Percentiles rank a stretch among this genome's conserved stretches.
Conservation (phyloP, 75 land plant genomes). For the Cryptomeria japonica region DNA sequence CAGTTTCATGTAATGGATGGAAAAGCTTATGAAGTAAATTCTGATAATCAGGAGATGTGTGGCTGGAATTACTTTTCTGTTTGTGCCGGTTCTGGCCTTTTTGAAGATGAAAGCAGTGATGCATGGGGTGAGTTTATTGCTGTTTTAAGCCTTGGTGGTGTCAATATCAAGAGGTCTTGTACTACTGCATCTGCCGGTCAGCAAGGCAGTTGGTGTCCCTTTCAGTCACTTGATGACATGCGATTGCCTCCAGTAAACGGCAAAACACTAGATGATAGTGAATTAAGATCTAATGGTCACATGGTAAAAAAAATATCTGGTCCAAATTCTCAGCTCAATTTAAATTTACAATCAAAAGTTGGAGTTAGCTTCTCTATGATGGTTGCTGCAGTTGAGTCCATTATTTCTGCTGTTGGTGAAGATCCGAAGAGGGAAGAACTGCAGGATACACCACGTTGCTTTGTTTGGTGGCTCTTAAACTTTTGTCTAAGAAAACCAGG, state of each 20-base stretch:
- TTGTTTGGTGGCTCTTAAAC: constrained; percentile 74
- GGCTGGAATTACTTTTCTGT: constrained; percentile 45
- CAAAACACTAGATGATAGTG: neutral
- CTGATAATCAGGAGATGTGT: constrained; percentile 16
- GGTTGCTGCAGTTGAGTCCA: constrained; percentile 59
- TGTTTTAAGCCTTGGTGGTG: constrained; percentile 62
- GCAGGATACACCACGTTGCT: constrained; percentile 64
- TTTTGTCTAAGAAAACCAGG: constrained; percentile 28
- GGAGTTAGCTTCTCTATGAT: constrained; percentile 34
- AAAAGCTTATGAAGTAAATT: constrained; percentile 12
- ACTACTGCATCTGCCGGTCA: constrained; percentile 6
- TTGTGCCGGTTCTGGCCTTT: constrained; percentile 66
- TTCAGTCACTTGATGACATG: constrained; percentile 9
- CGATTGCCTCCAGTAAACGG: neutral
- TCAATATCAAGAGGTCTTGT: constrained; percentile 18
- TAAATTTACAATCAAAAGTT: constrained; percentile 14
- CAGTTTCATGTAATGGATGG: constrained; percentile 47
- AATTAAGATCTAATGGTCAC: constrained; percentile 10
- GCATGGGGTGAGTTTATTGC: constrained; percentile 68
- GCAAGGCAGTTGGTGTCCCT: constrained; percentile 52
- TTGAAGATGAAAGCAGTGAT: constrained; percentile 51
- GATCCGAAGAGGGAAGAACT: constrained; percentile 68
- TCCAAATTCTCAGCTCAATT: constrained; percentile 4
- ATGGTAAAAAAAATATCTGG: neutral
- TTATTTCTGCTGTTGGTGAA: constrained; percentile 65